Evolutionary conservation across 1,139 yeast genomes (phyloP).

Genomic region (Sugiyamaella xylanicola): DNA sequence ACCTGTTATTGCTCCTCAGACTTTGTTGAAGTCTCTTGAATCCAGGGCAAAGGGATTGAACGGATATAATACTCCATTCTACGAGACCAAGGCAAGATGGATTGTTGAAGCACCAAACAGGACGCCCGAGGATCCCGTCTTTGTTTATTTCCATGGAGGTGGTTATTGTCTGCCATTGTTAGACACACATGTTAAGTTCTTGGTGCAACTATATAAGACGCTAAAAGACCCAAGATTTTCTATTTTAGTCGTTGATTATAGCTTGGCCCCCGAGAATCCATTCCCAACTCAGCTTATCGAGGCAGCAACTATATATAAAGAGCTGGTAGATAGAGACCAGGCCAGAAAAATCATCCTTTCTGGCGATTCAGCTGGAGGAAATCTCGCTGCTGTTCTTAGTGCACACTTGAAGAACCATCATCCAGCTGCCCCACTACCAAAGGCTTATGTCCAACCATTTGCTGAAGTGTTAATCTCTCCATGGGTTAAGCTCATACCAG

Average conservation of each 20-base stretch:
- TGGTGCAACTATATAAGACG: constrained; percentile 45
- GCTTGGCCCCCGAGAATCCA: constrained; percentile 42
- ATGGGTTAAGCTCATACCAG: constrained; percentile 19
- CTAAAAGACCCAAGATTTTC: constrained; percentile 38
- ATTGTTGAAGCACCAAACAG: constrained; percentile 33
- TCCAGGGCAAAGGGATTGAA: constrained; percentile 13
- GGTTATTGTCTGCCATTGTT: constrained; percentile 44
- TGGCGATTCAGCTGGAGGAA: constrained; percentile 54
- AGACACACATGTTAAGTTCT: constrained; percentile 39
- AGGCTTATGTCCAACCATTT: constrained; percentile 18
- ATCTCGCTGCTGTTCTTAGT: constrained; percentile 43
- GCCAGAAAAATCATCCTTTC: constrained; percentile 41
- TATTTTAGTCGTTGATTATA: constrained; percentile 46
- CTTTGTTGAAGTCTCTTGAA: constrained; percentile 11
- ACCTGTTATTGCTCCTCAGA: constrained; percentile 13
- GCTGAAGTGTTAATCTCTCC: constrained; percentile 20
- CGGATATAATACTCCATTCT: constrained; percentile 14
- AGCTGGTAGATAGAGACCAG: constrained; percentile 42
- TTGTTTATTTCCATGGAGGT: constrained; percentile 47
- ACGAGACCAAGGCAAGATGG: constrained; percentile 27
- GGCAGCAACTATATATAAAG: constrained; percentile 41
- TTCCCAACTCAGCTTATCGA: constrained; percentile 50
- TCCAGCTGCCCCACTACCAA: constrained; percentile 13
- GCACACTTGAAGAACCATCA: constrained; percentile 36
- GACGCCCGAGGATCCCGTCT: constrained; percentile 32